phyloP scores from a whole-genome alignment of 805 yeast genomes.

The Candida cerambycidarum region DNA sequence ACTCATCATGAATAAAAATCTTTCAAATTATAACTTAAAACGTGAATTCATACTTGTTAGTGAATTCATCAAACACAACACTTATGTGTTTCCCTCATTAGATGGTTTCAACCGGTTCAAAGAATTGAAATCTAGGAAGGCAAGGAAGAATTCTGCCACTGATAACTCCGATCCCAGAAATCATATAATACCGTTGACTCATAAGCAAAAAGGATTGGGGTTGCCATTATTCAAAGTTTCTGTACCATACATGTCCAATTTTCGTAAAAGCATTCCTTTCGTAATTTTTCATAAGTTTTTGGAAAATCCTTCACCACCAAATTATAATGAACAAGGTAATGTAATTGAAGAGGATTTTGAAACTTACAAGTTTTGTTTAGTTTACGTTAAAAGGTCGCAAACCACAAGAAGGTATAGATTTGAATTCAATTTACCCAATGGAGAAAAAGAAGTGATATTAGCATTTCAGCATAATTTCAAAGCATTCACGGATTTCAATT shows the following conservation, averaged over 20 bases:
- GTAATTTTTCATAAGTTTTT: constrained; percentile 30
- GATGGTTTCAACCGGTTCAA: constrained; percentile 31
- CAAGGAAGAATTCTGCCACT: constrained; percentile 19
- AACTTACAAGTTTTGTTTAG: constrained; percentile 34
- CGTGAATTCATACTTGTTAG: constrained; percentile 30
- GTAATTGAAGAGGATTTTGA: constrained; percentile 26
- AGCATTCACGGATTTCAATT: constrained; percentile 41
- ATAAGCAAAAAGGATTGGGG: constrained; percentile 33
- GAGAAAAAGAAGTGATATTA: constrained; percentile 19
- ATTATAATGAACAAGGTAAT: constrained; percentile 17
- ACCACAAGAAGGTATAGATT: constrained; percentile 28
- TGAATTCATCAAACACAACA: constrained; percentile 30
- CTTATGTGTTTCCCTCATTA: constrained; percentile 30
- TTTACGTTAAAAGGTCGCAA: constrained; percentile 28
- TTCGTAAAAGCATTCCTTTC: constrained; percentile 35
- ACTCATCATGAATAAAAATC: constrained; percentile 11
- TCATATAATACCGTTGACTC: constrained; percentile 33
- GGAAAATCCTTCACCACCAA: constrained; percentile 26
- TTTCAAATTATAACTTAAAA: constrained; percentile 26
- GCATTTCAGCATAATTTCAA: constrained; percentile 35
- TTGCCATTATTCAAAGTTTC: constrained; percentile 36
- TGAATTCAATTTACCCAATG: constrained; percentile 23
- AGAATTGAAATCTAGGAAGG: constrained; percentile 24
- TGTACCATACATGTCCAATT: constrained; percentile 36
- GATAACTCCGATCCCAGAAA: constrained; percentile 24